Evolutionary conservation across 2,329 filamentous ascomycete genomes (phyloP).

Genomic region (Cladosporium sp.): DNA sequence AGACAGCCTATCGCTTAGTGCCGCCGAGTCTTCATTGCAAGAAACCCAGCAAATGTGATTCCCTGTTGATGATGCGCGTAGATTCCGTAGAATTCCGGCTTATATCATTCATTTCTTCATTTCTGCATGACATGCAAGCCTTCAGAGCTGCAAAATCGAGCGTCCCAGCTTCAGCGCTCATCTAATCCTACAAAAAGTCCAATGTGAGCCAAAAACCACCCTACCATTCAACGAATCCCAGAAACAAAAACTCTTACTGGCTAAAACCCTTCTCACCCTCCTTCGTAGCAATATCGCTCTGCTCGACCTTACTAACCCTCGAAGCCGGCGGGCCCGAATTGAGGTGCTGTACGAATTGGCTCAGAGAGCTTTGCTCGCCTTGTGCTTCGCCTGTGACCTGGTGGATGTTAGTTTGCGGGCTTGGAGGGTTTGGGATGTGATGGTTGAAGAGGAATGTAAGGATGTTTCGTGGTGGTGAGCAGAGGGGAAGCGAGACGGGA

Average conservation of each 20-base stretch:
- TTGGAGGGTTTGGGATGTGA: too few species aligned
- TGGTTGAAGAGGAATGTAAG: background rate
- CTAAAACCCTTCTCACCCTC: slow-evolving; percentile 64
- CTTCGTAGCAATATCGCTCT: slow-evolving; percentile 59
- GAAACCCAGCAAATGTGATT: too few species aligned
- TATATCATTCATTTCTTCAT: too few species aligned
- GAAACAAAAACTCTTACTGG: slow-evolving; percentile 17
- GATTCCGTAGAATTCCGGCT: too few species aligned
- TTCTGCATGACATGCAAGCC: too few species aligned
- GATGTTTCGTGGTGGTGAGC: background rate
- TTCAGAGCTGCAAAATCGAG: too few species aligned
- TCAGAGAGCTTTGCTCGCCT: slow-evolving; percentile 60
- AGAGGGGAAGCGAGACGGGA: too few species aligned
- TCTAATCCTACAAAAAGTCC: background rate
- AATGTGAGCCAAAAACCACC: background rate
- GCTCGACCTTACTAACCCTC: slow-evolving; percentile 68
- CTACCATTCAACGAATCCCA: background rate
- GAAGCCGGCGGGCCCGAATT: slow-evolving; percentile 69
- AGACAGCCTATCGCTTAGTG: too few species aligned
- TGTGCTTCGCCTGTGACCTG: slow-evolving; percentile 90
- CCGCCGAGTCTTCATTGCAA: too few species aligned
- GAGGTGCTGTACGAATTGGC: slow-evolving; percentile 68
- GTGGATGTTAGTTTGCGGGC: too few species aligned
- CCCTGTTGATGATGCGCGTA: too few species aligned
- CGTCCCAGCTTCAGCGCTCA: background rate